Conservation (phyloP, 768 basidiomycete species). For the Suillus cothurnatus region DNA sequence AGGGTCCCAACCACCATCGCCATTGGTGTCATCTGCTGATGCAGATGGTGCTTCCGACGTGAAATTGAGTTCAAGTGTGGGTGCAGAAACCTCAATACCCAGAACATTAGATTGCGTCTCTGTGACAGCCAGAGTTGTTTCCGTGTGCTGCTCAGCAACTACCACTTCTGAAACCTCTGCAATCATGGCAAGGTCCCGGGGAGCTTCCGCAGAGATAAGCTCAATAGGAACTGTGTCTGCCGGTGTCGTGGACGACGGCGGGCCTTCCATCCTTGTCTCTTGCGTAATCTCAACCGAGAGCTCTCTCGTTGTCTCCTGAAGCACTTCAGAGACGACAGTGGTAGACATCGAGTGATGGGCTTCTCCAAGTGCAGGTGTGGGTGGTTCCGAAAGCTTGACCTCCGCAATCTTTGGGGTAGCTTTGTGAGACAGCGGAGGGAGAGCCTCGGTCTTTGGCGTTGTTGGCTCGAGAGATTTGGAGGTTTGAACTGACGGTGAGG, state of each 20-base stretch:
- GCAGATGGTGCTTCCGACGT: neutral
- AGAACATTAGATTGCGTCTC: slow-evolving; percentile 10
- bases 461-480: slow-evolving; percentile 26
- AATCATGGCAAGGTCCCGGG: neutral
- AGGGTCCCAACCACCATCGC: slow-evolving; percentile 9
- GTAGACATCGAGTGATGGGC: slow-evolving; percentile 5
- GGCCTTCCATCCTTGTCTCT: neutral
- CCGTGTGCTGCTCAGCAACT: slow-evolving; percentile 9
- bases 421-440: slow-evolving; percentile 11
- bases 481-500: slow-evolving; percentile 27
- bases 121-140: slow-evolving; percentile 10
- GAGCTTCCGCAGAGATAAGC: slow-evolving; percentile 13
- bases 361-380: slow-evolving; percentile 19
- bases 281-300: slow-evolving; percentile 21
- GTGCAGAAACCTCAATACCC: slow-evolving; percentile 5
- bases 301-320: slow-evolving; percentile 2
- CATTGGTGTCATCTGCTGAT: neutral
- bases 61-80: neutral
- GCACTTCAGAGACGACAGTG: slow-evolving; percentile 1
- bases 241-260: slow-evolving; percentile 23
- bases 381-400: slow-evolving; percentile 6
- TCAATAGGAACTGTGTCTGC: slow-evolving; percentile 31
- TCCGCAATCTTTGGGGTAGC: slow-evolving; percentile 12
- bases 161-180: slow-evolving; percentile 10
- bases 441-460: slow-evolving; percentile 21